Conservation (phyloP, 805 yeast species). For the Saccharomyces jurei region DNA sequence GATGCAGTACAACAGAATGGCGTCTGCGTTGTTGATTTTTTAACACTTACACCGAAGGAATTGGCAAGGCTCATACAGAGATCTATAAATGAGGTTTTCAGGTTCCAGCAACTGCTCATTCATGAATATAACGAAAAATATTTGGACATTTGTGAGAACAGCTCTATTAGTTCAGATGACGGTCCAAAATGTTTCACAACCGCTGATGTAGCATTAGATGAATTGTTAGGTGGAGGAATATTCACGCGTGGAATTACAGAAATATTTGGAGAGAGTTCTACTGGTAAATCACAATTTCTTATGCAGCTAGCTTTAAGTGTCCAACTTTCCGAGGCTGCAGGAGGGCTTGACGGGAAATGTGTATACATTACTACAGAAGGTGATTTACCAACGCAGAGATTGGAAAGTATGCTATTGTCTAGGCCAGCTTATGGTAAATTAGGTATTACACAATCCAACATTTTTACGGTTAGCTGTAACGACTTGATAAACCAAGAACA, state of each 20-base stretch:
- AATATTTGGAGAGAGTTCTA: conserved; percentile 73
- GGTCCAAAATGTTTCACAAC: conserved; percentile 35
- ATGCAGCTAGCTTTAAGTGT: conserved; percentile 57
- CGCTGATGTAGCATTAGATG: conserved; percentile 46
- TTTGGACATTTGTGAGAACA: conserved; percentile 1
- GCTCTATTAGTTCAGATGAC: conserved; percentile 2
- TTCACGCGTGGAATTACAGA: conserved; percentile 55
- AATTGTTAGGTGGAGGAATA: conserved; percentile 47
- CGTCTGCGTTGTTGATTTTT: conserved; percentile 35
- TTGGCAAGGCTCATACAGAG: conserved; percentile 29
- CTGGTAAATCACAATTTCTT: conserved; percentile 78
- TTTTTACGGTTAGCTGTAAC: conserved; percentile 50
- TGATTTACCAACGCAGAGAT: conserved; percentile 55
- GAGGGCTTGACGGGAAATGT: conserved; percentile 45
- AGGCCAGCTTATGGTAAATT: conserved; percentile 26
- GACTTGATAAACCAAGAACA: conserved; percentile 72
- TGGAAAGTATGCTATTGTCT: conserved; percentile 40
- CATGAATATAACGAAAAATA: conserved; percentile 13
- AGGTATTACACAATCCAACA: conserved; percentile 34
- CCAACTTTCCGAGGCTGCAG: conserved; percentile 40
- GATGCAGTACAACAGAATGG: conserved; percentile 23
- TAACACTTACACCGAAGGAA: conserved; percentile 32
- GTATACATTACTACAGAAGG: conserved; percentile 78
- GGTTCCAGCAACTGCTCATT: conserved; percentile 17
- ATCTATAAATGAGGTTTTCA: conserved; percentile 29